These are phyloP conservation scores for Colletotrichum karsti DNA, from an alignment of 2,329 filamentous ascomycete genomes.

Conservation along the genomic window DNA sequence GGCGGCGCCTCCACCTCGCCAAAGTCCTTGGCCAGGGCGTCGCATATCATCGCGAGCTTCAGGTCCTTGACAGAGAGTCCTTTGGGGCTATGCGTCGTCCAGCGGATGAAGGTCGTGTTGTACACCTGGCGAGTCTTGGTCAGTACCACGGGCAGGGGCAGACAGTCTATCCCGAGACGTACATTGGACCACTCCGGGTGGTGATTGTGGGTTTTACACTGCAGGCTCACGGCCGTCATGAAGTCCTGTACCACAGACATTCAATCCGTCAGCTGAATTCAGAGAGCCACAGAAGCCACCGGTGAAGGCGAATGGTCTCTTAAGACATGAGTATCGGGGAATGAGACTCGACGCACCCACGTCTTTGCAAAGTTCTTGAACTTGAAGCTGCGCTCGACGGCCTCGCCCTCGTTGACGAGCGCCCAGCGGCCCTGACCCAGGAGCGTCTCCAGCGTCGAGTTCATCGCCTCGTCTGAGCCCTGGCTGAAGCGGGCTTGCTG, in stretches of 20 bases:
- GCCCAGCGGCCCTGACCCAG: slow-evolving; percentile 56
- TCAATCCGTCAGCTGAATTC: not conserved
- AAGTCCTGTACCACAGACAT: slow-evolving; percentile 64
- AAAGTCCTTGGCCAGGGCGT: slow-evolving; percentile 63
- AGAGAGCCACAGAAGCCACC: too few relatives aligned
- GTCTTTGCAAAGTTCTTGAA: slow-evolving; percentile 74
- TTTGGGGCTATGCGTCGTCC: slow-evolving; percentile 75
- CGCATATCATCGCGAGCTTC: slow-evolving; percentile 69
- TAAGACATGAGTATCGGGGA: too few relatives aligned
- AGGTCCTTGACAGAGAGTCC: slow-evolving; percentile 74
- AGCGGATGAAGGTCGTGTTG: slow-evolving; percentile 75
- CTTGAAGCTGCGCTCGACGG: slow-evolving; percentile 66
- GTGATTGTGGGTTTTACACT: slow-evolving; percentile 74
- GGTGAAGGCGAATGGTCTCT: too few relatives aligned
- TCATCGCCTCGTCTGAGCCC: slow-evolving; percentile 52
- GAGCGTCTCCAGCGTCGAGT: slow-evolving; percentile 43
- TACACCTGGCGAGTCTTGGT: slow-evolving; percentile 63
- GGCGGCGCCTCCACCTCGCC: slow-evolving; percentile 55
- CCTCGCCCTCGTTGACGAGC: slow-evolving; percentile 58
- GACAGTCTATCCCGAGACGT: too few relatives aligned
- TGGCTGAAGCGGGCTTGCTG: slow-evolving; percentile 47
- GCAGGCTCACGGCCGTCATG: slow-evolving; percentile 75
- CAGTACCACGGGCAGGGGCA: not conserved
- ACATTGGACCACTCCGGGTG: slow-evolving; percentile 83
- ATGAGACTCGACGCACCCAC: slow-evolving; percentile 71